Evolutionary conservation across 768 basidiomycete species (phyloP), one percentile per base, ranked within the genome.

Genomic region (Boletus fagicola): DNA sequence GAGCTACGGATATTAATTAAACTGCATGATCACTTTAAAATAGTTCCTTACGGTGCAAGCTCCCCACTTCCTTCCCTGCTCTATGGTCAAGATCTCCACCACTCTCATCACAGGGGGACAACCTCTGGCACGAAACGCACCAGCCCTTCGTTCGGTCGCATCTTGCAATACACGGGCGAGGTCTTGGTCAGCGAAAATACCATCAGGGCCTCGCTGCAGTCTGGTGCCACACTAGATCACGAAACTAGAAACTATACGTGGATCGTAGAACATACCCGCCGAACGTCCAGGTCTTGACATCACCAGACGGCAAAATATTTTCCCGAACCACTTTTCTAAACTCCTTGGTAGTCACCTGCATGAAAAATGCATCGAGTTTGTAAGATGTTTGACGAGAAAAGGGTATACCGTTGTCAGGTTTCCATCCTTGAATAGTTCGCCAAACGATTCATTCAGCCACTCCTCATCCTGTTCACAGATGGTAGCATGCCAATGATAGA

Each of bases 71-170:
- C 90, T 76, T 31, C 81, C 79, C 66, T 87, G 85, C 60, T 83
- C 74, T 16, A 92, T 90, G 2, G 81, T 81, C 67, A 91, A 72
- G 6, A 90, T 74, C 66, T 92, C 90, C 16, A 92, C 77, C 31
- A 86, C 74, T 31, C 82, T 83, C 65, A 91, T 75, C 26, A 77
- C 81, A 51, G 81, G 79, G 0, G 89, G 90, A 49, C 80, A 86
- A 9, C 86, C 84, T n/a, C 85, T 78, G 7, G 89, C 88, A 54
- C 79, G 77, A 73, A 83, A 92, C 1, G 88, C 82, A 26, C 80
- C 80, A 0, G 88, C 87, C 11, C 77, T 73, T 30, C 71, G 71
- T 42, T 81, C 80, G 1, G 85, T 90, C 8, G 87, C 83, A 59
- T 82, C 70, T 45, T 85, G 83, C 57, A 91, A 68, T 49, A 90